phyloP scores from a whole-genome alignment of 306 rosid species.

The Boehmeria nivea region DNA sequence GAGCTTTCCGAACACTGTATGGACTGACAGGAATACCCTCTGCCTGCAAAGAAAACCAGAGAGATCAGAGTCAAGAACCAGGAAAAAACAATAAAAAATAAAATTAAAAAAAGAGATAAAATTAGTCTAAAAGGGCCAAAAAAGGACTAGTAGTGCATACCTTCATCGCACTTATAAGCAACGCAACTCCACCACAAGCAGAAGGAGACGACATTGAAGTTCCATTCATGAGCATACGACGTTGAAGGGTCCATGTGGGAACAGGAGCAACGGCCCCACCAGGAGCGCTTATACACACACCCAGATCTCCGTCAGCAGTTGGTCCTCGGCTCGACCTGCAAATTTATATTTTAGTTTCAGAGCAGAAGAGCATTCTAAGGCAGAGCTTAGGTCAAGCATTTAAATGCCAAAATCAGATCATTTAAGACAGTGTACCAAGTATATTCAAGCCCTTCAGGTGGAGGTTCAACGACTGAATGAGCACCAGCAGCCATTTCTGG shows the following conservation, averaged over 20 bases:
- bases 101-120: too few relatives aligned
- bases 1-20: conserved; percentile 77
- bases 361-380: conserved; percentile 14
- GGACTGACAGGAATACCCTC: conserved; percentile 89
- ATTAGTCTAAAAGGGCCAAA: background rate
- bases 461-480: conserved; percentile 90
- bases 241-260: conserved; percentile 98
- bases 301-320: conserved; percentile 93
- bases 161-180: conserved; percentile 94
- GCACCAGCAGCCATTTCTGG: conserved; percentile 99
- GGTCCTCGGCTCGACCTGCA: conserved; percentile 99
- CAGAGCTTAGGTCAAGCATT: conserved; percentile 9
- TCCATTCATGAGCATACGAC: conserved; percentile 98
- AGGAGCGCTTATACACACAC: conserved; percentile 91
- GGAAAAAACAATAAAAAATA: conserved; percentile 11
- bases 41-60: conserved; percentile 49
- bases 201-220: conserved; percentile 99
- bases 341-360: conserved; percentile 12
- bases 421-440: conserved; percentile 62
- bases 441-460: conserved; percentile 89
- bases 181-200: conserved; percentile 96
- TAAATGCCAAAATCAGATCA: conserved; percentile 11
- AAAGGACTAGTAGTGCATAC: conserved; percentile 30
- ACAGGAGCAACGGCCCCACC: conserved; percentile 99
- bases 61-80: conserved; percentile 15